These are phyloP conservation scores for Eimeria praecox DNA, from an alignment of 169 alveolate genomes.

Conservation along the genomic window DNA sequence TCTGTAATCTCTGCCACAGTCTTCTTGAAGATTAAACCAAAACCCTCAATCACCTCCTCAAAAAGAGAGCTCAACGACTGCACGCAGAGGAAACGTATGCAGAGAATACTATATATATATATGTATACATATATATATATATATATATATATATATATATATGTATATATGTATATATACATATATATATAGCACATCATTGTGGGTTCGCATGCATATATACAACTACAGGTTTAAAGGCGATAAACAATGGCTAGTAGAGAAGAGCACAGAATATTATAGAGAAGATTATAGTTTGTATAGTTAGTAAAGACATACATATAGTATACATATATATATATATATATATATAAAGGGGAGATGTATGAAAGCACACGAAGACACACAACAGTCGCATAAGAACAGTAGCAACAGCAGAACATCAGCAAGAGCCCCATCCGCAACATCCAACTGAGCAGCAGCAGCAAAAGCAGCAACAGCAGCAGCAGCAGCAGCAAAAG, in stretches of 20 bases:
- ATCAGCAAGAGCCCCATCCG: neutral
- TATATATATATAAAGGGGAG: too few relatives aligned
- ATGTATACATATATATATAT: too few relatives aligned
- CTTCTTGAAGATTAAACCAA: conserved; percentile 11
- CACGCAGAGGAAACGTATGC: neutral
- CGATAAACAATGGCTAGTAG: neutral
- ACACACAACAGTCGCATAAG: neutral
- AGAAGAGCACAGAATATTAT: neutral
- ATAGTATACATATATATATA: neutral
- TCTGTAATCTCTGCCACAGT: neutral
- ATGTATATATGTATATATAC: too few relatives aligned
- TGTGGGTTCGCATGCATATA: too few relatives aligned
- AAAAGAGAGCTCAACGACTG: conserved; percentile 61
- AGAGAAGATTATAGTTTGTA: too few relatives aligned
- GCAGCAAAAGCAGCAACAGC: neutral
- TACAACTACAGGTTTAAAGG: too few relatives aligned
- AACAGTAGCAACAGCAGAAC: neutral
- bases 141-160: too few relatives aligned
- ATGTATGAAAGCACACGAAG: neutral
- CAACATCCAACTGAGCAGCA: neutral
- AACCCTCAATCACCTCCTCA: conserved; percentile 9
- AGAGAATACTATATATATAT: too few relatives aligned
- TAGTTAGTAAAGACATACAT: neutral
- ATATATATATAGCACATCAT: too few relatives aligned
- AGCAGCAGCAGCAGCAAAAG: neutral